Conservation (phyloP, 2,329 filamentous ascomycete genomes). For the Aspergillus fumigatus region DNA sequence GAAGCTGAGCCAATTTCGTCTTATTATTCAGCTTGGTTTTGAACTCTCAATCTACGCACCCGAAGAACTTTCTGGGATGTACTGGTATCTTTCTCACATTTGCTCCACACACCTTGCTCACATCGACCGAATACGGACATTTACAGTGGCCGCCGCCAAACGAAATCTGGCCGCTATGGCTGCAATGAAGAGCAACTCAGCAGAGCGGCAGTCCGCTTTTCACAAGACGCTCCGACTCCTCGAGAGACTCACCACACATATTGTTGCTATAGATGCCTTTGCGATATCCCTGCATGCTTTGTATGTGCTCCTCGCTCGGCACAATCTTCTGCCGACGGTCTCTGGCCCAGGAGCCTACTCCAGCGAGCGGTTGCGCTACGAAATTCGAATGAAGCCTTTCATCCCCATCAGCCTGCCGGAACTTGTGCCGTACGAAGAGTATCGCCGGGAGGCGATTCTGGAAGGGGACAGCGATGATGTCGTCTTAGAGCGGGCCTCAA, state of each 20-base stretch:
- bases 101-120: slow-evolving; percentile 65
- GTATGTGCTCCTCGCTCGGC: slow-evolving; percentile 62
- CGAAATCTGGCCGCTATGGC: slow-evolving; percentile 16
- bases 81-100: slow-evolving; percentile 79
- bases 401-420: slow-evolving; percentile 62
- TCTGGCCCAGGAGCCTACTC: slow-evolving; percentile 59
- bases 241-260: slow-evolving; percentile 59
- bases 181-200: slow-evolving; percentile 11
- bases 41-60: slow-evolving; percentile 85
- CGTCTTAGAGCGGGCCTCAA: slow-evolving; percentile 38
- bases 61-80: slow-evolving; percentile 83
- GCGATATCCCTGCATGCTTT: slow-evolving; percentile 53
- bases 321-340: slow-evolving; percentile 45
- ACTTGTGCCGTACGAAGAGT: slow-evolving; percentile 61
- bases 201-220: slow-evolving; percentile 31
- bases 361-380: slow-evolving; percentile 65
- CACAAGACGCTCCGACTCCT: slow-evolving; percentile 47
- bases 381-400: slow-evolving; percentile 84
- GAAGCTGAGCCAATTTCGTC: slow-evolving; percentile 83
- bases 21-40: slow-evolving; percentile 86
- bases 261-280: slow-evolving; percentile 56
- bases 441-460: slow-evolving; percentile 42
- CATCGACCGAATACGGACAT: slow-evolving; percentile 67
- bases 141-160: slow-evolving; percentile 44
- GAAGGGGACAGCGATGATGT: slow-evolving; percentile 41